Base-by-base conservation (phyloP, 805 yeast species). In the Wickerhamiella alocasiicola region DNA sequence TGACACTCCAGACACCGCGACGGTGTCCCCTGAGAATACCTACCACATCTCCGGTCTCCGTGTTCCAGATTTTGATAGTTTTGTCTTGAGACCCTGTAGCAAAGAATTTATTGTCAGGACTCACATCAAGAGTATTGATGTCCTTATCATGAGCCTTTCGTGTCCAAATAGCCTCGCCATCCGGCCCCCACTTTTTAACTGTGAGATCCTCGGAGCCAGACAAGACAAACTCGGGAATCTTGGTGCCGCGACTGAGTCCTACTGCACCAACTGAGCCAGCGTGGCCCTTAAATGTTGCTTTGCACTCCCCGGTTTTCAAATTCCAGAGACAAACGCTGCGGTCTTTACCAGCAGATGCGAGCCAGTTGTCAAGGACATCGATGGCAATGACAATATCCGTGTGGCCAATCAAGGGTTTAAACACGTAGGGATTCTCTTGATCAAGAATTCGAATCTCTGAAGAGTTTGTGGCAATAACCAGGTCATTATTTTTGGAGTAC, bases 91-190 rank as follows among this genome's bases (percentile, higher is more conserved):
- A 81, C 2, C 95, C 97, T 1, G 96, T 80, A 0, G 95, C 97
- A 54, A 91, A 77, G 38, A 70, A 66, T 48, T 78, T 79, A 59
- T 88, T 93, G 54, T 85, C 83, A 13, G 95, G 94, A n/a, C 96
- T 71, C 3, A 91, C 67, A 48, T 85, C 95, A 40, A 91, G 63
- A 2, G 88, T 72, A 54, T 91, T 93, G 45, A 91, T 91, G 59
- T 91, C 95, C 58, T 88, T 91, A 42, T 91, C 97, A 58, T 91
- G 99, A 1, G 96, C 97, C 54, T 87, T 75, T 66, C 95, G 75
- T 0, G 98, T 91, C 59, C 79, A 91, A 41, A 77, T 84, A 2
- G 95, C 81, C 11, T 42, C 16, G 12, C 56, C 56, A 36, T 49
- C 51, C 21, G 85, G 71, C 33, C 67, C 67, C 95, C 95, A 85